Percentiles rank a stretch among this genome's conserved stretches.
Conservation (phyloP, 371 early-diverging fungal genomes). For the Syncephalastrum sp. region DNA sequence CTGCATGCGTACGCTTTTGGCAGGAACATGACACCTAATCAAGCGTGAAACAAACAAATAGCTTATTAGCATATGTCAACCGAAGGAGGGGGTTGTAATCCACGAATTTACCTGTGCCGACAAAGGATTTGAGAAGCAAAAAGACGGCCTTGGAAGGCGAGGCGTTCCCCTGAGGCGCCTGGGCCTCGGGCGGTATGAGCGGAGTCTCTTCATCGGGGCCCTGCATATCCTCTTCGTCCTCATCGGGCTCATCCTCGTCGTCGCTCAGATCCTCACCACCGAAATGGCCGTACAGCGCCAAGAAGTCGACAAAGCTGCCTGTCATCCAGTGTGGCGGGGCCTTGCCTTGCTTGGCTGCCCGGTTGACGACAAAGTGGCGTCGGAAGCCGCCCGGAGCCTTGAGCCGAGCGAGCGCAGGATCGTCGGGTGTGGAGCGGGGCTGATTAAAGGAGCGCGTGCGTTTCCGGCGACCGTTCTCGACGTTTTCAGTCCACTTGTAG, state of each 20-base stretch:
- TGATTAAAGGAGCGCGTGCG: conserved; percentile 41
- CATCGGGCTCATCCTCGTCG: conserved; percentile 19
- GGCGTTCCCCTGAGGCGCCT: conserved; percentile 69
- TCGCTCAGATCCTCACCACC: conserved; percentile 71
- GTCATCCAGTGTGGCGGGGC: conserved; percentile 79
- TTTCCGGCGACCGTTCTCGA: conserved; percentile 33
- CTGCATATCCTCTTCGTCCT: conserved; percentile 7
- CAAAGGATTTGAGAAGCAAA: conserved; percentile 82
- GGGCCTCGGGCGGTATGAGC: conserved; percentile 45
- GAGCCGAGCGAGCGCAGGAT: conserved; percentile 42
- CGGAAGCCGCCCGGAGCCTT: conserved; percentile 89
- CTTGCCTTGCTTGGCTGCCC: conserved; percentile 61
- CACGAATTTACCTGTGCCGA: conserved; percentile 62
- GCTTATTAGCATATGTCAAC: neutral
- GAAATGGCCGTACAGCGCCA: conserved; percentile 91
- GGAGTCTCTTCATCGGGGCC: no score
- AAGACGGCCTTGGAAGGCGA: conserved; percentile 83
- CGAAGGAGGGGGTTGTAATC: no score
- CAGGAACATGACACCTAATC: conserved; percentile 72
- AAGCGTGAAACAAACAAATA: no score
- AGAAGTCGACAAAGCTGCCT: conserved; percentile 88
- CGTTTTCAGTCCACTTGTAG: conserved; percentile 53
- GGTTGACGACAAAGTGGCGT: conserved; percentile 77
- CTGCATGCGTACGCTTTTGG: conserved; percentile 45
- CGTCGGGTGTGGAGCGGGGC: conserved; percentile 24